Evolutionary conservation across 345 rosid species (phyloP).

Genomic region (Gossypium stocksii): DNA sequence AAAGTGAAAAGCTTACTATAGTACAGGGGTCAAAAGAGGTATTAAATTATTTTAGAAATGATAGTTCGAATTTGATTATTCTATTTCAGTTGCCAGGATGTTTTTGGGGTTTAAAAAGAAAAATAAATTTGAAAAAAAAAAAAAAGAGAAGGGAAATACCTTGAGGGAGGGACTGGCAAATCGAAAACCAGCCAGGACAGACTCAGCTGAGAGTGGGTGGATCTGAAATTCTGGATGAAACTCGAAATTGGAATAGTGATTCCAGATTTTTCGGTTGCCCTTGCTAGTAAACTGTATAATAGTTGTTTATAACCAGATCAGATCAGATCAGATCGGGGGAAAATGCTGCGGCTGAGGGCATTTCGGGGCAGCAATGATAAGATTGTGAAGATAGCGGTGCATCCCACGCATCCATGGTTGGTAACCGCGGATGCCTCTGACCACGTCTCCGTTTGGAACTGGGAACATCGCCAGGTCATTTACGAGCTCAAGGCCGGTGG

Average conservation of each 20-base stretch:
- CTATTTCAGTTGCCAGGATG: too few relatives aligned
- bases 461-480: constrained; percentile 99
- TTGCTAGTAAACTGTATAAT: background rate
- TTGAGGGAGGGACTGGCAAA: background rate
- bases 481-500: constrained; percentile 97
- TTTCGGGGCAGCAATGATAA: constrained; percentile 76
- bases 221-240: constrained; percentile 7
- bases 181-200: background rate
- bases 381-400: constrained; percentile 90
- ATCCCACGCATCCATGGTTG: constrained; percentile 99
- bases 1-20: too few relatives aligned
- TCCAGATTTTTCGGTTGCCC: background rate
- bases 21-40: too few relatives aligned
- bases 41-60: too few relatives aligned
- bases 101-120: background rate
- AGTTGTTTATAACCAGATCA: background rate
- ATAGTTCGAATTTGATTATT: too few relatives aligned
- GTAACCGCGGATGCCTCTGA: constrained; percentile 95
- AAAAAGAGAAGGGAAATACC: background rate
- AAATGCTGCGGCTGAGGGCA: constrained; percentile 88
- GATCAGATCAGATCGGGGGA: constrained; percentile 15
- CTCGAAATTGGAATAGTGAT: background rate
- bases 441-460: constrained; percentile 97
- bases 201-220: background rate
- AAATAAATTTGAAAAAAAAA: background rate